Base-by-base conservation (phyloP, 1,284 basidiomycete genomes). In the Farysia itapuensis region DNA sequence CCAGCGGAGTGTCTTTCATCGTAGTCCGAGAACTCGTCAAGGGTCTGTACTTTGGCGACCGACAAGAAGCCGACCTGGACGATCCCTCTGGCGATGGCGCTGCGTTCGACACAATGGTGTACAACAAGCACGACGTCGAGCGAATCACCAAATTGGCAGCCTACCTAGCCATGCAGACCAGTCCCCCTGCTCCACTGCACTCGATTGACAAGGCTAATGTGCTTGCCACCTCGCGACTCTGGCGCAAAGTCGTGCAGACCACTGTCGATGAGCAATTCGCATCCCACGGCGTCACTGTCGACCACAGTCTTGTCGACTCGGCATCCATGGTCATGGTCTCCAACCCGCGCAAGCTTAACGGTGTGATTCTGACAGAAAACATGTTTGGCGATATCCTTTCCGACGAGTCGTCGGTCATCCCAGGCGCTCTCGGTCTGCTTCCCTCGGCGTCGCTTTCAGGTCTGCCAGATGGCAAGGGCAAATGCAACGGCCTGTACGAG, bases 161-260 rank as follows among this genome's bases (percentile, higher is more conserved):
- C 26, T 87, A 91, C 79, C 89, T 98, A 61, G 93, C 95, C 1
- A 79, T 92, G 43, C 82, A 39, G 80, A 85, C 42, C 13, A 83
- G 88, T 75, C 95, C 95, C 4, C 91, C 94, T 15, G 82, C 94
- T 35, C 82, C 85, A 35, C 86, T 99, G 52, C 89, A 92, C 78
- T 94, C 90, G 3, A 84, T 99, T 78, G 95, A 99, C 82, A 99
- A 99, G 80, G 95, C 95, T 46, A 99, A 99, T 78, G 95, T 99
- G 22, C 84, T 99, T 39, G 95, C 95, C 29, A 91, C 86, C 69
- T 94, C 90, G 30, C 82, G 95, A 36, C 81, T 99, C 35, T 99
- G 95, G 95, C 82, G 95, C 48, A 90, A 86, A 76, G 72, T 74
- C 16, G 74, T 75, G 13, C 67, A 64, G 15, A 63, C 69, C 43